Percentiles rank a stretch among this genome's conserved stretches.
Evolutionary conservation across 176 grass and related monocot genomes (phyloP).

Genomic region (Rhynchospora pubera): DNA sequence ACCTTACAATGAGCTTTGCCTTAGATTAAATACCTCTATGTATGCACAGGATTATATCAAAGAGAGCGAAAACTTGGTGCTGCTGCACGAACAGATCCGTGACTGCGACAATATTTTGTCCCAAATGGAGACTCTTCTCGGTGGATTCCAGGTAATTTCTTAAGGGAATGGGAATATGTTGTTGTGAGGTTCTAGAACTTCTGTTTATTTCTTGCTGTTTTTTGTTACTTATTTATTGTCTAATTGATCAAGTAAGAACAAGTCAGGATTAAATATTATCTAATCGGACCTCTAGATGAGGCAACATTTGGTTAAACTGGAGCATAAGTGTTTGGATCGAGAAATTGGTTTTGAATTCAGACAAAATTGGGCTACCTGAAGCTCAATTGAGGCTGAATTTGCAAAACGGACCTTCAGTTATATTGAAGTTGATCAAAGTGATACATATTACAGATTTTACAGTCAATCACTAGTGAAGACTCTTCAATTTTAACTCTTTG

Average conservation of each 20-base stretch:
- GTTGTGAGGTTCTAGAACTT: neutral
- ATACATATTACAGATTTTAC: neutral
- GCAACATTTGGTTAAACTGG: neutral
- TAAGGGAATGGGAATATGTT: slow-evolving; percentile 4
- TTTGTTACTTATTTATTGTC: slow-evolving; percentile 7
- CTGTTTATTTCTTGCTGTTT: neutral
- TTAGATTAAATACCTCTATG: slow-evolving; percentile 16
- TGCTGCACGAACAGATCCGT: slow-evolving; percentile 81
- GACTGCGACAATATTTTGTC: slow-evolving; percentile 95
- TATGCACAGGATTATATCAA: slow-evolving; percentile 82
- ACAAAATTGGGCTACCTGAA: neutral
- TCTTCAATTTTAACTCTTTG: neutral
- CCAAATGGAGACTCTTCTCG: slow-evolving; percentile 88
- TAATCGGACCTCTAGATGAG: neutral
- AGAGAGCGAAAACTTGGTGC: slow-evolving; percentile 93
- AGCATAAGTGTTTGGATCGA: neutral
- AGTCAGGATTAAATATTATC: neutral
- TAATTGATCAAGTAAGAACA: neutral
- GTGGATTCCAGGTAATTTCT: slow-evolving; percentile 87
- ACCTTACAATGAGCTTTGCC: slow-evolving; percentile 15
- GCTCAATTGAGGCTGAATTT: neutral
- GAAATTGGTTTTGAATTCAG: neutral
- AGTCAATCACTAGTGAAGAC: neutral
- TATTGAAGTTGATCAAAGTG: neutral
- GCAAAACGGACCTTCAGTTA: neutral